Base-by-base conservation (phyloP, 1,284 basidiomycete species). In the Papiliotrema flavescens region DNA sequence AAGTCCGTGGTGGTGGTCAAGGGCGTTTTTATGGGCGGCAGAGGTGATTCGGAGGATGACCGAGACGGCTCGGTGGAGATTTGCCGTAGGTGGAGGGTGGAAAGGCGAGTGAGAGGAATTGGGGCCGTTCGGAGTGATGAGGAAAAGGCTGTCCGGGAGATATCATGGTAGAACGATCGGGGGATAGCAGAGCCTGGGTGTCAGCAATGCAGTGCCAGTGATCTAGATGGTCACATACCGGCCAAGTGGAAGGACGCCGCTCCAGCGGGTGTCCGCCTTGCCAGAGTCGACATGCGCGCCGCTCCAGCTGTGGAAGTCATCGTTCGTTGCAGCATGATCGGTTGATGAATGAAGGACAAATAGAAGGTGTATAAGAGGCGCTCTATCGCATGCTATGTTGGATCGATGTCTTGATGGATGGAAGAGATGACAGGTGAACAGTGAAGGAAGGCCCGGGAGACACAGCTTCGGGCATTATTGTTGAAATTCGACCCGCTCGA, bases 1-100 rank as follows among this genome's bases (percentile, higher is more conserved):
- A 34, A 37, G 51, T 49, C 53, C 42, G 24, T 34, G 22, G 57
- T 8, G 52, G 57, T 26, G 28, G 56, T n/a, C 17, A 59, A 28
- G n/a, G 54, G 40, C 53, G 55, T 23, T 47, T 57, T 6, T 46
- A 51, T 7, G 0, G 62, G 54, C 3, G 61, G 54, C 17, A 60
- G 54, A 11, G 56, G 46, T 6, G 48, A 17, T 13, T 56, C 47
- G 20, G 53, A 47, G 36, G 47, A 19, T 34, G 49, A 51, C 32
- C 48, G 53, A 32, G 59, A 55, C 20, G 57, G 49, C 39, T 71
- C 61, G 24, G 71, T 73, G 8, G 69, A 57, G 46, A 62, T 15
- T 17, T 32, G 41, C 43, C 23, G 24, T 34, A 51, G 23, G 44
- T 54, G 51, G 39, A 54, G 54, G 49, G 54, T 49, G 40, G 60